A percentile compares a stretch with the other conserved stretches of the same genome.
Evolutionary conservation across 176 grass and related monocot species (phyloP).

Genomic region (Cenchrus fungigraminus): DNA sequence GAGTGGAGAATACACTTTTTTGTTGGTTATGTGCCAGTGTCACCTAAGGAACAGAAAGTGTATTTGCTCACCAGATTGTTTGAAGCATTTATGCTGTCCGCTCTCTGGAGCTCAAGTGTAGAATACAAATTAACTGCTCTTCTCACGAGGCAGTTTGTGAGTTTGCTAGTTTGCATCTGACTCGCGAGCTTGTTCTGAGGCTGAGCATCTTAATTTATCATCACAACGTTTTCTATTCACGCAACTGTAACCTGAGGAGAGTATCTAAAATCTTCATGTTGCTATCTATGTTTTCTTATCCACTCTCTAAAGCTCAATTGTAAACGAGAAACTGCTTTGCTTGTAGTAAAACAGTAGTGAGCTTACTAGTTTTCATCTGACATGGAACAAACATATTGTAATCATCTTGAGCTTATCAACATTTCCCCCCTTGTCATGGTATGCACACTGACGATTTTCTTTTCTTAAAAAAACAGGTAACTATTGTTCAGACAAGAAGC

Average conservation of each 20-base stretch:
- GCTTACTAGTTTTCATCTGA: conserved; percentile 15
- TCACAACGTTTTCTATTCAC: neutral
- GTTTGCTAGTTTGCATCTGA: conserved; percentile 20
- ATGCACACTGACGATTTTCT: neutral
- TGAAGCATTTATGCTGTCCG: neutral
- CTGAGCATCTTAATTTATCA: neutral
- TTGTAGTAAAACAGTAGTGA: neutral
- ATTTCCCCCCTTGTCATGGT: neutral
- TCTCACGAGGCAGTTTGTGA: neutral
- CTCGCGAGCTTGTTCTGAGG: neutral
- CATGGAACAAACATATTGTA: neutral
- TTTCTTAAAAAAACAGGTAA: conserved; percentile 55
- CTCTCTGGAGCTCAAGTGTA: conserved; percentile 5
- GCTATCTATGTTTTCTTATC: neutral
- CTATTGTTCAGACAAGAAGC: conserved; percentile 82
- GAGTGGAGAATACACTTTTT: neutral
- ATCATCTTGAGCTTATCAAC: conserved; percentile 8
- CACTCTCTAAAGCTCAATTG: neutral
- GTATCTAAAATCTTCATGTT: neutral
- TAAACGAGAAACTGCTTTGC: conserved; percentile 8
- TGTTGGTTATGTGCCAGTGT: neutral
- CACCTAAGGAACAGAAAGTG: neutral
- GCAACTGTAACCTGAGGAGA: conserved; percentile 17
- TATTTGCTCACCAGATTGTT: neutral
- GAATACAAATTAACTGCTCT: neutral